These are phyloP conservation scores for Triticum urartu DNA, from an alignment of 176 grass and related monocot species.

Conservation along the genomic window DNA sequence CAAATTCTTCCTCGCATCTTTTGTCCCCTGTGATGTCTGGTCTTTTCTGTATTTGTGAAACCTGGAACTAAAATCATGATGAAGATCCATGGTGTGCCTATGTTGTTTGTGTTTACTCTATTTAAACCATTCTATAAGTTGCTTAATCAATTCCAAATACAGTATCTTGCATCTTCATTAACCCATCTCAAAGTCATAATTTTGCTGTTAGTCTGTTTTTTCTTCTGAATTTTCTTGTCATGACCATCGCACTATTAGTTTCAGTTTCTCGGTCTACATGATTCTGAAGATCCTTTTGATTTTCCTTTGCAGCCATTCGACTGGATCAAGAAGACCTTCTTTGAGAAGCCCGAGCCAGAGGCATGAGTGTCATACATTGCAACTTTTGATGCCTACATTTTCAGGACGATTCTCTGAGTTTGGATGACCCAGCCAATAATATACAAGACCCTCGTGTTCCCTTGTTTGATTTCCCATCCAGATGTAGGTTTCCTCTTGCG, in stretches of 20 bases:
- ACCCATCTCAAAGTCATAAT: not conserved
- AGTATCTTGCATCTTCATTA: not conserved
- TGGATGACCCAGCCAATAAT: constrained; percentile 49
- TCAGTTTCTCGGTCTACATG: not conserved
- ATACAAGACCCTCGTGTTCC: constrained; percentile 23
- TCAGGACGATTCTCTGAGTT: constrained; percentile 33
- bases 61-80: not conserved
- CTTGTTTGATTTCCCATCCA: constrained; percentile 39
- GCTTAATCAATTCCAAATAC: not conserved
- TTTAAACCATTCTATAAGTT: not conserved
- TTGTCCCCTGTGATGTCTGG: too few relatives aligned
- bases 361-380: constrained; percentile 30
- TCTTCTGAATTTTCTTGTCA: not conserved
- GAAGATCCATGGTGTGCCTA: not conserved
- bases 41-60: not conserved
- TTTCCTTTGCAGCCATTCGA: constrained; percentile 64
- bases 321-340: constrained; percentile 86
- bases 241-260: not conserved
- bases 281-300: not conserved
- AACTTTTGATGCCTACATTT: constrained; percentile 38
- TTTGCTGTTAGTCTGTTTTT: not conserved
- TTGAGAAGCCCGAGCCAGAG: constrained; percentile 65
- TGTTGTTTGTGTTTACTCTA: not conserved
- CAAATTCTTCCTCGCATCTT: not conserved
- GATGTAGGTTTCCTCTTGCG: constrained; percentile 42